These are phyloP conservation scores for Aegilops longissima DNA, from an alignment of 176 grass and related monocot genomes.

Conservation along the genomic window DNA sequence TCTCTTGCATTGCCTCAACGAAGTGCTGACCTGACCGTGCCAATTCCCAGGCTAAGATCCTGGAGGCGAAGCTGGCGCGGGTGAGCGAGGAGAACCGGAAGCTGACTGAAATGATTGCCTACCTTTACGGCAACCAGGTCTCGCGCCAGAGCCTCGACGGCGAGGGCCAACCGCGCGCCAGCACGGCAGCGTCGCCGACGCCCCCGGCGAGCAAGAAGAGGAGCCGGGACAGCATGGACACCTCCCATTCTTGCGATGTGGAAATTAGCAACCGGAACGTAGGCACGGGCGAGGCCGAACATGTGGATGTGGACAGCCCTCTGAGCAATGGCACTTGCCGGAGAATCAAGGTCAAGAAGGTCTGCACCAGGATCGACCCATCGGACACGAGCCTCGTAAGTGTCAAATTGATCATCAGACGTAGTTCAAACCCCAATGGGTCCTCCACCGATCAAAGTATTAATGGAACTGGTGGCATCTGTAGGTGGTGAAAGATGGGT, in stretches of 20 bases:
- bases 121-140: slow-evolving; percentile 20
- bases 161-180: neutral
- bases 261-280: neutral
- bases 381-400: slow-evolving; percentile 60
- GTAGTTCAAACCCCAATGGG: neutral
- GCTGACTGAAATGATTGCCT: slow-evolving; percentile 45
- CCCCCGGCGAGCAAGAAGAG: slow-evolving; percentile 38
- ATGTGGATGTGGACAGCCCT: slow-evolving; percentile 30
- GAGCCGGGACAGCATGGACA: slow-evolving; percentile 30
- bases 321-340: slow-evolving; percentile 35
- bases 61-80: slow-evolving; percentile 57
- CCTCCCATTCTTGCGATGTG: slow-evolving; percentile 6
- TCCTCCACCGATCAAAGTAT: neutral
- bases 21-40: neutral
- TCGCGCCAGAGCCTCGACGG: neutral
- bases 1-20: neutral
- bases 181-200: neutral
- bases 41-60: slow-evolving; percentile 7
- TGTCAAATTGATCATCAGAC: neutral
- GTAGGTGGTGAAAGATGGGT: slow-evolving; percentile 78
- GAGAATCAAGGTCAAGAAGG: slow-evolving; percentile 43
- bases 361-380: slow-evolving; percentile 55
- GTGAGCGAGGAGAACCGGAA: slow-evolving; percentile 72
- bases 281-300: neutral
- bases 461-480: neutral